These are phyloP conservation scores for Dothiorella sarmentorum DNA, from an alignment of 2,329 filamentous ascomycete species.

Conservation along the genomic window DNA sequence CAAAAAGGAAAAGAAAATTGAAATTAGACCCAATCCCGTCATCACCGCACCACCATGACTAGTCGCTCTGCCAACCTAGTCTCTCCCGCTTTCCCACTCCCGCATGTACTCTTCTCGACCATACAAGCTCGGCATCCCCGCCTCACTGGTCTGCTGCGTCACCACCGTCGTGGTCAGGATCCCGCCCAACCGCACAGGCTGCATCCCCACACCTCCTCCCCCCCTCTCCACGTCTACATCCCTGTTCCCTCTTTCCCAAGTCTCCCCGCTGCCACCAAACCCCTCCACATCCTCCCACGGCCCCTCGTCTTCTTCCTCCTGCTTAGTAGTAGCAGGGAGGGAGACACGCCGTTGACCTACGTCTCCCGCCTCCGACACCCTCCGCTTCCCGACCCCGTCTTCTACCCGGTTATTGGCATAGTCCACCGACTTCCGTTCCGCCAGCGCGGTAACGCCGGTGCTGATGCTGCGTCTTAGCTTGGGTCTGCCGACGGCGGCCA, in stretches of 20 bases:
- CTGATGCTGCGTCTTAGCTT: no score
- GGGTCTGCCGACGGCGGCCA: no score
- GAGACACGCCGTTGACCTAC: background rate
- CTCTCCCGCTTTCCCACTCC: background rate
- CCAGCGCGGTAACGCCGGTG: no score
- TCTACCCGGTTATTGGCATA: no score
- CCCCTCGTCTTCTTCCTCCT: background rate
- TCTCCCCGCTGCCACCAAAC: background rate
- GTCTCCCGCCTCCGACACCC: background rate
- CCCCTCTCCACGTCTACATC: background rate
- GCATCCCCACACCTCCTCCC: background rate
- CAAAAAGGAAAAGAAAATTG: no score
- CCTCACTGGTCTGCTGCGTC: background rate
- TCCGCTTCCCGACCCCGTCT: no score
- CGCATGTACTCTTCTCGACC: background rate
- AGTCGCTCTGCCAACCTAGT: background rate
- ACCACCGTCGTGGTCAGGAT: conserved; percentile 8
- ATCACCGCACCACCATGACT: background rate
- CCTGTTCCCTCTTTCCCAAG: background rate
- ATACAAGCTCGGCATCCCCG: conserved; percentile 5
- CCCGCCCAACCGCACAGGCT: background rate
- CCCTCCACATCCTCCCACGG: background rate
- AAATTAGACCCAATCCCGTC: background rate
- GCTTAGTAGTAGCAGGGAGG: no score
- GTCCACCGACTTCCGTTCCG: background rate